Conservation (phyloP, 352 stramenopile species). For the Phytophthora pinifolia region DNA sequence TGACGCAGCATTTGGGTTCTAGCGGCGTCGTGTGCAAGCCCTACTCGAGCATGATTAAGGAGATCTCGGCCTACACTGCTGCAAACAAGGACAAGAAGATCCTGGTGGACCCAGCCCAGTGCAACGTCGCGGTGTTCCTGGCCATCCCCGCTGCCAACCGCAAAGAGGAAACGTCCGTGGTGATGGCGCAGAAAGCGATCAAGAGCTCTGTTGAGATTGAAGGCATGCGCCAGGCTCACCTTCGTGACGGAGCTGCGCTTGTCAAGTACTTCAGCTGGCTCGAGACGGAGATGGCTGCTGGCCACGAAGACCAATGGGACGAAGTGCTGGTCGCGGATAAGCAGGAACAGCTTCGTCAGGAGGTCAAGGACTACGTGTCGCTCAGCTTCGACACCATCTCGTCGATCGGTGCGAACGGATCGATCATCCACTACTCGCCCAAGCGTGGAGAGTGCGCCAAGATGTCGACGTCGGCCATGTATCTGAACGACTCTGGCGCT, state of each 20-base stretch:
- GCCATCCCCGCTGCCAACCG: constrained; percentile 70
- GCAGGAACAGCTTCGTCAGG: constrained; percentile 84
- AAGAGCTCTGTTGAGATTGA: constrained; percentile 96
- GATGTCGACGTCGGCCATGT: constrained; percentile 93
- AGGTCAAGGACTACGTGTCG: constrained; percentile 90
- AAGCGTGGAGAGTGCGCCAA: constrained; percentile 79
- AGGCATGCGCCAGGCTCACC: constrained; percentile 94
- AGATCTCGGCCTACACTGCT: constrained; percentile 50
- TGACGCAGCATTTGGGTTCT: constrained; percentile 44
- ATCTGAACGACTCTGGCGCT: constrained; percentile 98
- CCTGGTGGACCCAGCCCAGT: constrained; percentile 78
- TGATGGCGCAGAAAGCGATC: constrained; percentile 88
- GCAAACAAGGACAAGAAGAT: constrained; percentile 60
- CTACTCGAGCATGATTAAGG: constrained; percentile 50
- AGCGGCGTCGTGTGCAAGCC: constrained; percentile 67
- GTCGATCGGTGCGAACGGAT: constrained; percentile 95
- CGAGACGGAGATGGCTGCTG: constrained; percentile 63
- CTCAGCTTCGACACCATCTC: constrained; percentile 98
- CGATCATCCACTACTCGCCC: constrained; percentile 96
- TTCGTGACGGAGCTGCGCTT: constrained; percentile 95
- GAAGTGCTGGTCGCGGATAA: constrained; percentile 91
- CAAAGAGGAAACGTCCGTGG: constrained; percentile 74
- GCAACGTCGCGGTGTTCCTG: constrained; percentile 84
- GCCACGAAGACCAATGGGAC: constrained; percentile 59
- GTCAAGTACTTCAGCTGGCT: constrained; percentile 95